phyloP scores from a whole-genome alignment of 2,329 filamentous ascomycete genomes.

The Myriosclerotinia duriaeana region DNA sequence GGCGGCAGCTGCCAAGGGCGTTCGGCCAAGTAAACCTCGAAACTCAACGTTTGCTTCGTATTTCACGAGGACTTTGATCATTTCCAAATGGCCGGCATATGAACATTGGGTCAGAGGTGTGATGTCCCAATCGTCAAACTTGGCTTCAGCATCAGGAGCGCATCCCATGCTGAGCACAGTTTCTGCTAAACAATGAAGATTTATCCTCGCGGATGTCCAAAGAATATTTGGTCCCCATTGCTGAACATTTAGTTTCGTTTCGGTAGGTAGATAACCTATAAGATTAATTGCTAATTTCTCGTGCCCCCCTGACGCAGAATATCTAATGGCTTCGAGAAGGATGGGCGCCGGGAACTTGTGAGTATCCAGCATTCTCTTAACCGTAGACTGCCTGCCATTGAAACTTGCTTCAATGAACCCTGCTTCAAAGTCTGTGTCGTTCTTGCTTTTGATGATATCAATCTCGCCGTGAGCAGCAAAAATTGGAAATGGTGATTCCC shows the following conservation, averaged over 20 bases:
- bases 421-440: background rate
- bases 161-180: background rate
- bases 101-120: background rate
- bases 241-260: background rate
- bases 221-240: conserved; percentile 1
- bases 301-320: background rate
- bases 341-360: background rate
- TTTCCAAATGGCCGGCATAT: background rate
- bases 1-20: background rate
- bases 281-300: background rate
- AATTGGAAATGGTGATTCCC: background rate
- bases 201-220: conserved; percentile 2
- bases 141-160: background rate
- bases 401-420: background rate
- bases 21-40: background rate
- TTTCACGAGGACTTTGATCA: background rate
- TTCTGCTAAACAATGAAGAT: background rate
- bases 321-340: background rate
- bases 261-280: background rate
- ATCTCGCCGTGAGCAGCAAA: background rate
- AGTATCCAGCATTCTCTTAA: background rate
- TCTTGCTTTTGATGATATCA: background rate
- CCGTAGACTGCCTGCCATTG: background rate
- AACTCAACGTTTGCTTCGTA: background rate
- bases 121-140: background rate